Percentiles rank a stretch among this genome's conserved stretches.
Evolutionary conservation across 1,139 yeast species (phyloP).

Genomic region (Spathaspora jeffriesii): DNA sequence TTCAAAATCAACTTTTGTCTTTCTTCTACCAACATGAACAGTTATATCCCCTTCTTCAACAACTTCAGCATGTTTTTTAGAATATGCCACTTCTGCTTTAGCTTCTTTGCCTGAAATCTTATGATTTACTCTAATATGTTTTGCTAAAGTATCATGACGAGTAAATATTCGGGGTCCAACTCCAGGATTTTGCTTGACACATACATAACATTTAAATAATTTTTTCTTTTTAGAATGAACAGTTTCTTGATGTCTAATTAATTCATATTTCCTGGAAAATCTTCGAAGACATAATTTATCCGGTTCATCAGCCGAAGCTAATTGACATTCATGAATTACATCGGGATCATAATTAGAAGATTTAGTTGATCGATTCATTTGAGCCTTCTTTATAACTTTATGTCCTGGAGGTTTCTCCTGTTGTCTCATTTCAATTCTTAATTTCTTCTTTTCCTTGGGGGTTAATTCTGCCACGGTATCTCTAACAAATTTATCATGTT

Average conservation of each 20-base stretch:
- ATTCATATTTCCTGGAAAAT: constrained; percentile 92
- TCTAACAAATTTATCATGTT: constrained; percentile 28
- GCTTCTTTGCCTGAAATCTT: constrained; percentile 69
- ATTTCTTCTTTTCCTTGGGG: constrained; percentile 22
- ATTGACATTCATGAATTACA: constrained; percentile 49
- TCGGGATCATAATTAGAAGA: constrained; percentile 52
- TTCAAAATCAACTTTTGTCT: constrained; percentile 51
- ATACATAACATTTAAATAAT: constrained; percentile 82
- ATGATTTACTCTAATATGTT: constrained; percentile 92
- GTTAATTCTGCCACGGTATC: constrained; percentile 22
- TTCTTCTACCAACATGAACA: constrained; percentile 49
- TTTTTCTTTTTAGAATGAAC: constrained; percentile 90
- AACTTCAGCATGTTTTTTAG: constrained; percentile 49
- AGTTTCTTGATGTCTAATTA: constrained; percentile 94
- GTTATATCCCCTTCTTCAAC: constrained; percentile 46
- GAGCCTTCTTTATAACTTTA: constrained; percentile 17
- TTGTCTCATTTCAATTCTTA: constrained; percentile 19
- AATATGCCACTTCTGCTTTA: constrained; percentile 50
- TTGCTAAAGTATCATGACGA: constrained; percentile 90
- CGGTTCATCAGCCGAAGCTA: constrained; percentile 48
- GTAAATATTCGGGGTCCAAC: constrained; percentile 75
- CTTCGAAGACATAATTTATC: constrained; percentile 72
- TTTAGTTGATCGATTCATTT: constrained; percentile 19
- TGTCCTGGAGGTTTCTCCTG: constrained; percentile 18
- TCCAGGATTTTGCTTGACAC: constrained; percentile 62